Conservation (phyloP, 257 asterid genomes). For the Coffea eugenioides region DNA sequence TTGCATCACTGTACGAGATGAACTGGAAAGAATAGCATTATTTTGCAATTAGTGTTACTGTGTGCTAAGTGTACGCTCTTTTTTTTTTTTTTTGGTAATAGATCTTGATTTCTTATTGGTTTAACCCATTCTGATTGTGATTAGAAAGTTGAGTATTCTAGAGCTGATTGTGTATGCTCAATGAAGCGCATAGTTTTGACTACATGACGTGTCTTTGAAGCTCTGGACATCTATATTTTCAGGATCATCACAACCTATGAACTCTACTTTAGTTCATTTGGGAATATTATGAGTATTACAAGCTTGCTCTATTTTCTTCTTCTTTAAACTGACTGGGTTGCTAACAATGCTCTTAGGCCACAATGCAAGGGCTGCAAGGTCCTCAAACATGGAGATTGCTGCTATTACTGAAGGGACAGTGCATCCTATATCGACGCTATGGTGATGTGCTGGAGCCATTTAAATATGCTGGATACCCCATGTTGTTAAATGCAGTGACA, state of each 20-base stretch:
- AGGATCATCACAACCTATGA: not conserved
- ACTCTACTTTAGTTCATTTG: not conserved
- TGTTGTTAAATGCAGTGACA: slow-evolving; percentile 89
- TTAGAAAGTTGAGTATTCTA: not conserved
- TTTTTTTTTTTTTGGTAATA: not conserved
- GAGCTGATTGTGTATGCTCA: not conserved
- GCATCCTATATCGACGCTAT: slow-evolving; percentile 87
- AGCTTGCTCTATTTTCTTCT: not conserved
- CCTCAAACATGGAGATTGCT: slow-evolving; percentile 95
- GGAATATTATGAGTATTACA: not conserved
- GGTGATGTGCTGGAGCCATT: slow-evolving; percentile 85
- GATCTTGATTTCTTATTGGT: not conserved
- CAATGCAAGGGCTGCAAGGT: slow-evolving; percentile 98
- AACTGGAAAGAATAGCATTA: not conserved
- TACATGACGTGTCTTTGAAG: not conserved
- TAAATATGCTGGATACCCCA: slow-evolving; percentile 97
- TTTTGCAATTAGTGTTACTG: not conserved
- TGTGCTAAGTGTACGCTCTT: not conserved
- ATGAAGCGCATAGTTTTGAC: not conserved
- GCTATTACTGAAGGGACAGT: slow-evolving; percentile 90
- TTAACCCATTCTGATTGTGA: not conserved
- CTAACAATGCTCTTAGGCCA: slow-evolving; percentile 44
- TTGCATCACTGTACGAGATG: not conserved
- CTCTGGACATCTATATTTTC: not conserved
- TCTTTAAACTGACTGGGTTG: not conserved